phyloP scores from a whole-genome alignment of 768 basidiomycete genomes.

The Boletellus ananas region DNA sequence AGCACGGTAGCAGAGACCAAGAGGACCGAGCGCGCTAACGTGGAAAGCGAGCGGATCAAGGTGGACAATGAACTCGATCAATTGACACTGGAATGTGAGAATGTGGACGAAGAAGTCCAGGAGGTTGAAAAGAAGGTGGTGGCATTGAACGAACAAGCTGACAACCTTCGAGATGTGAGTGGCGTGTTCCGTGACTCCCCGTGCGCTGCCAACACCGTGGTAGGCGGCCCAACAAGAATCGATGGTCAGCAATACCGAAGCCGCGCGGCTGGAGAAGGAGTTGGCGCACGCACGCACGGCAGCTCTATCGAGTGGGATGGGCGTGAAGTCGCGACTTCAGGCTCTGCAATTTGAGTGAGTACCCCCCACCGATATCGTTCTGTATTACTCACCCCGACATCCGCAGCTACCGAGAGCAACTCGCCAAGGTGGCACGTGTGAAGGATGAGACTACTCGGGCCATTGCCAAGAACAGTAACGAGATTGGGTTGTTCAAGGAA shows the following conservation, averaged over 20 bases:
- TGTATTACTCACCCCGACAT: conserved; percentile 1
- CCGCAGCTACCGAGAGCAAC: conserved; percentile 70
- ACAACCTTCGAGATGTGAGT: conserved; percentile 76
- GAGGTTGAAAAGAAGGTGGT: conserved; percentile 73
- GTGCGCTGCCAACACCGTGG: conserved; percentile 1
- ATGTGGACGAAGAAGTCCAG: conserved; percentile 71
- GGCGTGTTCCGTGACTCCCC: neutral
- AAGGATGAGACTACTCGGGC: conserved; percentile 78
- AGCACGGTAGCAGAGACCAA: conserved; percentile 68
- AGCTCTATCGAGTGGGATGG: conserved; percentile 77
- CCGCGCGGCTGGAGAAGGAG: conserved; percentile 64
- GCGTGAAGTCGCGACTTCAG: conserved; percentile 74
- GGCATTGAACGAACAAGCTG: conserved; percentile 69
- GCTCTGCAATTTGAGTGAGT: conserved; percentile 72
- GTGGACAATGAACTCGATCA: conserved; percentile 84
- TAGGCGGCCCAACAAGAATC: conserved; percentile 80
- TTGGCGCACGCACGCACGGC: conserved; percentile 71
- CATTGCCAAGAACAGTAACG: conserved; percentile 81
- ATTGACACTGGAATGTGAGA: conserved; percentile 72
- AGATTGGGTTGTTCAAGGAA: conserved; percentile 78
- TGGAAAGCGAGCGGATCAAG: conserved; percentile 76
- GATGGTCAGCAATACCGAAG: conserved; percentile 60
- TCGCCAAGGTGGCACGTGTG: conserved; percentile 68
- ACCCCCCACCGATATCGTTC: neutral
- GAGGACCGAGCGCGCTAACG: conserved; percentile 59